Conservation (phyloP, 2,329 filamentous ascomycete species). For the Epichloe sibirici region DNA sequence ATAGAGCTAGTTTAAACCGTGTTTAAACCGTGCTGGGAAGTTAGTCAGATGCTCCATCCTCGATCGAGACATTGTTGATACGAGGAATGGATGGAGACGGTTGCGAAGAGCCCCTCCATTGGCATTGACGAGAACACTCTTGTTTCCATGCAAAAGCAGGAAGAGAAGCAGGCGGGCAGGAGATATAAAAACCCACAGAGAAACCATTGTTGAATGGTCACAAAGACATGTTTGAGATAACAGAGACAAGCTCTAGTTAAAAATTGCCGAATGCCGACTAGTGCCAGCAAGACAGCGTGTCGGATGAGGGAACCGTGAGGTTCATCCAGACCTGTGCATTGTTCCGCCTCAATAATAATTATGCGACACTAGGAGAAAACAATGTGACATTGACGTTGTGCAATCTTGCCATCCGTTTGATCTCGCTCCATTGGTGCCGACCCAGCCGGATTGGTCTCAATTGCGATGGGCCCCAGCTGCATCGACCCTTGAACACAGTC, state of each 20-base stretch:
- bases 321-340: background rate
- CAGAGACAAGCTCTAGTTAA: conserved; percentile 6
- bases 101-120: conserved; percentile 7
- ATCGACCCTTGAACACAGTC: background rate
- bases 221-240: conserved; percentile 7
- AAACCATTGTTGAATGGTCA: too few species aligned
- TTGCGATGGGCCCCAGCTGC: background rate
- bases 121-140: too few species aligned
- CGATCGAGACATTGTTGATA: conserved; percentile 38
- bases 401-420: background rate
- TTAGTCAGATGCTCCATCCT: conserved; percentile 51
- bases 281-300: background rate
- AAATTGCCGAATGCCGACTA: conserved; percentile 1
- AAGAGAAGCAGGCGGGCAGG: too few species aligned
- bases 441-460: background rate
- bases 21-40: conserved; percentile 32
- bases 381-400: background rate
- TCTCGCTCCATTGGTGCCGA: background rate
- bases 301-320: background rate
- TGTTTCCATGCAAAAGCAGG: too few species aligned
- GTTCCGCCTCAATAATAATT: background rate
- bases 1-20: too few species aligned
- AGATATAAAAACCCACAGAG: too few species aligned
- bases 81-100: conserved; percentile 38
- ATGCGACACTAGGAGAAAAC: background rate